A percentile compares a stretch with the other conserved stretches of the same genome.
Evolutionary conservation across 2,329 filamentous ascomycete genomes (phyloP).

Genomic region (Colletotrichum cordylinicola): DNA sequence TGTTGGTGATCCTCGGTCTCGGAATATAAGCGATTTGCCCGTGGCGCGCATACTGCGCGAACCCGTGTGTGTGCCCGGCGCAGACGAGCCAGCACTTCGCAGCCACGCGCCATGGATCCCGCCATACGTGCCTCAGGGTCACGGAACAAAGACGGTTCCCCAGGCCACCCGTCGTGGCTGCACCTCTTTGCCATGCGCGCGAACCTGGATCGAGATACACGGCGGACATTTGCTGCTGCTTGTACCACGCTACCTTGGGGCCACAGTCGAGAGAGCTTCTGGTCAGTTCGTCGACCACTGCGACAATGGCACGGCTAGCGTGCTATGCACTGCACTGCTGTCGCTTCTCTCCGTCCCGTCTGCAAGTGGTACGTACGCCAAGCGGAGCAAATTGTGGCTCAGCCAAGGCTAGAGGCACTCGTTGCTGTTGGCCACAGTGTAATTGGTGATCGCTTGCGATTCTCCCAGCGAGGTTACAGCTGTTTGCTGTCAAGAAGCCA

Average conservation of each 20-base stretch:
- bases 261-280: background rate
- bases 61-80: conserved; percentile 2
- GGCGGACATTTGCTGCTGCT: conserved; percentile 1
- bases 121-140: conserved; percentile 1
- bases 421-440: background rate
- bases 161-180: conserved; percentile 7
- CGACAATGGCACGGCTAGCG: background rate
- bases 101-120: conserved; percentile 1
- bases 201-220: conserved; percentile 5
- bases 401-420: background rate
- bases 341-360: background rate
- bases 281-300: background rate
- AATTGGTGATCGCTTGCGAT: background rate
- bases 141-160: conserved; percentile 13
- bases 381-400: conserved; percentile 13
- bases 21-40: background rate
- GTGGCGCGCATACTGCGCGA: background rate
- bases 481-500: background rate
- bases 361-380: conserved; percentile 9
- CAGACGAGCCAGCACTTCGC: background rate
- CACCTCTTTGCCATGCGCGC: background rate
- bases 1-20: background rate
- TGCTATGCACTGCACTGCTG: background rate
- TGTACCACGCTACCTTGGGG: background rate
- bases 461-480: background rate